Percentiles rank a stretch among this genome's conserved stretches.
These are phyloP conservation scores for Triticum aestivum DNA, from an alignment of 176 grass and related monocot species.

Conservation along the genomic window IWGSC_CS_RefSeq_v2.1 NC_057807.1:584132300-584132799, in stretches of 20 bases:
- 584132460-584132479: not conserved
- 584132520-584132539: not conserved
- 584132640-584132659: not conserved
- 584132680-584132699: not conserved
- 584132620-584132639: not conserved
- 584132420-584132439: not conserved
- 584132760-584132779: not conserved
- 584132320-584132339: no score
- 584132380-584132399: no score
- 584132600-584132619: not conserved
- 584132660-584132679: not conserved
- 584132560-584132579: not conserved
- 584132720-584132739: not conserved
- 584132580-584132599: not conserved
- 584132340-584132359: no score
- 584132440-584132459: not conserved
- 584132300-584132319: no score
- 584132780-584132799: not conserved
- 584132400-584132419: no score
- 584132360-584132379: no score
- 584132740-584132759: not conserved
- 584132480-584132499: not conserved
- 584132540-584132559: not conserved
- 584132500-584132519: not conserved
- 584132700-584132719: not conserved